Conservation (phyloP, 257 asterid species). For the Plectranthus barbatus region DNA sequence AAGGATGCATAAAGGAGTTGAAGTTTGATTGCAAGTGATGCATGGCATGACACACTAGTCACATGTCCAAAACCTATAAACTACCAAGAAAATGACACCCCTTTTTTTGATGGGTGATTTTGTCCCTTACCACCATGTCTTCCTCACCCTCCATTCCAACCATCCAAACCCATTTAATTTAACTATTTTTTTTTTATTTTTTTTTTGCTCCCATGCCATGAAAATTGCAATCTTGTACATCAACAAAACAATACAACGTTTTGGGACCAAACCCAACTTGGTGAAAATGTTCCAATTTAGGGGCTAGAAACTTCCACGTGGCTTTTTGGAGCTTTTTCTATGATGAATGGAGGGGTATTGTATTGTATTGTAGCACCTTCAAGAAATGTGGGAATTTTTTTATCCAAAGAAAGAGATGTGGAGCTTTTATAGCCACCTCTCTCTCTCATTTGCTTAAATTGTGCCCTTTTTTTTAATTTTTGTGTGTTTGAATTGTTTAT, state of each 20-base stretch:
- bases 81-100: not conserved
- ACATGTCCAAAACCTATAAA: constrained; percentile 7
- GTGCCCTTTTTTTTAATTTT: too few species aligned
- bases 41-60: constrained; percentile 1
- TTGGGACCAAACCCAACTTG: constrained; percentile 14
- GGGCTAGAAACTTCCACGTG: constrained; percentile 17
- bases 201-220: not conserved
- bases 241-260: constrained; percentile 1
- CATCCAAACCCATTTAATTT: not conserved
- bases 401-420: not conserved
- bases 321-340: constrained; percentile 8
- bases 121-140: constrained; percentile 6
- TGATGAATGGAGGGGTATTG: not conserved
- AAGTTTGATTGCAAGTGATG: constrained; percentile 13
- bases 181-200: not conserved
- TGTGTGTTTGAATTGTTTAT: too few species aligned
- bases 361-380: too few species aligned
- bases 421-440: not conserved
- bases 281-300: not conserved
- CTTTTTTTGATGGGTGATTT: not conserved
- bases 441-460: too few species aligned
- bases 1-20: too few species aligned
- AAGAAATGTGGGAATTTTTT: not conserved
- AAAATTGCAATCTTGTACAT: not conserved
- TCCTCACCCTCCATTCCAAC: not conserved